Conservation (phyloP, 1,284 basidiomycete species). For the Fistulinella cinereoalba region DNA sequence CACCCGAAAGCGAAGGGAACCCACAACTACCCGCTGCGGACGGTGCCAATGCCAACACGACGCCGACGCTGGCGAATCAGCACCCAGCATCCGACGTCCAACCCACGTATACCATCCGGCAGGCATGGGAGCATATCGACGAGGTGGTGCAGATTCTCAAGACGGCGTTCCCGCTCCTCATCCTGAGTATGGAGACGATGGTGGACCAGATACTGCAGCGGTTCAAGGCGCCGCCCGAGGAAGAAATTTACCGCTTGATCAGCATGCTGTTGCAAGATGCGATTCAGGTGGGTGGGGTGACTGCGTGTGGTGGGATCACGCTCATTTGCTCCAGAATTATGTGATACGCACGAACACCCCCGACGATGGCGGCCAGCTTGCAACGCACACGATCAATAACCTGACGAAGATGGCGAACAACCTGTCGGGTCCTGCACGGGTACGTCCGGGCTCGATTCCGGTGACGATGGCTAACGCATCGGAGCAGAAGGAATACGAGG, state of each 20-base stretch:
- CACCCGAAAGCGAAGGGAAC: slow-evolving; percentile 17
- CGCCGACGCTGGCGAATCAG: slow-evolving; percentile 16
- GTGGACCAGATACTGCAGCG: slow-evolving; percentile 92
- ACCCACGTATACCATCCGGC: slow-evolving; percentile 50
- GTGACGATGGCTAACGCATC: slow-evolving; percentile 5
- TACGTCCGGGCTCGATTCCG: slow-evolving; percentile 33
- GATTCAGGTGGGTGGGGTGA: slow-evolving; percentile 49
- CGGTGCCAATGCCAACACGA: slow-evolving; percentile 12
- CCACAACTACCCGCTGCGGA: slow-evolving; percentile 21
- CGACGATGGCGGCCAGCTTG: slow-evolving; percentile 79
- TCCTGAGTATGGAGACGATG: slow-evolving; percentile 95
- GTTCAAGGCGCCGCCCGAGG: slow-evolving; percentile 90
- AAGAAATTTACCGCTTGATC: slow-evolving; percentile 93
- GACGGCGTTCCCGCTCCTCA: slow-evolving; percentile 93
- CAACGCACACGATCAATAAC: slow-evolving; percentile 53
- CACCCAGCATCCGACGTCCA: slow-evolving; percentile 32
- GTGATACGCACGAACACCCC: slow-evolving; percentile 61
- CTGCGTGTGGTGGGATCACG: neutral
- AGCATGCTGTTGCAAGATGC: slow-evolving; percentile 80
- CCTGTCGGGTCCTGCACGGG: slow-evolving; percentile 63
- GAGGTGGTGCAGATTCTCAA: slow-evolving; percentile 95
- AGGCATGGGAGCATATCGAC: slow-evolving; percentile 90
- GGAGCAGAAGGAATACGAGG: slow-evolving; percentile 81
- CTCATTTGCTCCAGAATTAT: slow-evolving; percentile 54
- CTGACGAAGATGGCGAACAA: slow-evolving; percentile 76